These are phyloP conservation scores for Saksenaea oblongispora DNA, from an alignment of 371 early-diverging fungal genomes.

Conservation along the genomic window DNA sequence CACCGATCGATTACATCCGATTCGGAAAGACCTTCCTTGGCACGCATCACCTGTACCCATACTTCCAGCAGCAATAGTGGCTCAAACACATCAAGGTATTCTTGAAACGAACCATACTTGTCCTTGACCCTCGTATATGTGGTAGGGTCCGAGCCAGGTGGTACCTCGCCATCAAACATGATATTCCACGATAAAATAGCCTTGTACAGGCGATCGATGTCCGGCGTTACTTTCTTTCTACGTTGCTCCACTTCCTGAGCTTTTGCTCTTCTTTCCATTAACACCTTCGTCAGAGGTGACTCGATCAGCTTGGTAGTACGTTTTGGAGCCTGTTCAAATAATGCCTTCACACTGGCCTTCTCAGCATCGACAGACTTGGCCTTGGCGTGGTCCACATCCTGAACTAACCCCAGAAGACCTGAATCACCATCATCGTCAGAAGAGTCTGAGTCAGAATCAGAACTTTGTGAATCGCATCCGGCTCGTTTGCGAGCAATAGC, in stretches of 20 bases:
- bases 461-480: constrained; percentile 18
- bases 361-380: constrained; percentile 24
- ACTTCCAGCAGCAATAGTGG: constrained; percentile 84
- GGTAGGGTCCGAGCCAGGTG: constrained; percentile 29
- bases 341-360: constrained; percentile 34
- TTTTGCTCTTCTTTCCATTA: constrained; percentile 21
- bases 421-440: constrained; percentile 29
- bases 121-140: constrained; percentile 54
- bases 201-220: constrained; percentile 48
- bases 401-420: constrained; percentile 15
- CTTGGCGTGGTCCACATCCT: constrained; percentile 23
- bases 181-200: constrained; percentile 60
- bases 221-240: constrained; percentile 49
- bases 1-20: constrained; percentile 47
- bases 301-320: constrained; percentile 42
- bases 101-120: constrained; percentile 55
- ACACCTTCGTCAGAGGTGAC: constrained; percentile 15
- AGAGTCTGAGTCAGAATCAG: constrained; percentile 27
- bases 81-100: constrained; percentile 75
- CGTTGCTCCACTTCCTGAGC: constrained; percentile 24
- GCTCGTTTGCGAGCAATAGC: constrained; percentile 8
- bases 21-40: constrained; percentile 66
- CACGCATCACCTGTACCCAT: constrained; percentile 79
- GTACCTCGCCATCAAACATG: constrained; percentile 41
- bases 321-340: constrained; percentile 32